Base-by-base conservation (phyloP, 305 asterid genomes). In the Ajuga reptans region DNA sequence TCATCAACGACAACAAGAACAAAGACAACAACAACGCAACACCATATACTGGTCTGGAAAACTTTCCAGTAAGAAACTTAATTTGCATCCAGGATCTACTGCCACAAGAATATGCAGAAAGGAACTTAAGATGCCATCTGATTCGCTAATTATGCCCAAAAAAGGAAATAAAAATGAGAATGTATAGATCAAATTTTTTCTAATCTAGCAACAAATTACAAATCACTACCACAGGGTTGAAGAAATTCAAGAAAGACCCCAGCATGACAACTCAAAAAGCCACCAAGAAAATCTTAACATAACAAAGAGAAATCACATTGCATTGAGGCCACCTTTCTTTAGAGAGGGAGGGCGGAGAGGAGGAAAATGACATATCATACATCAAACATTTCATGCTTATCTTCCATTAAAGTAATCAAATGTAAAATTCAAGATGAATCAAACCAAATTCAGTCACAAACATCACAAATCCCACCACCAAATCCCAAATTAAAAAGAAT, bases 401-500 rank as follows among this genome's bases (percentile, higher is more conserved):
- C 9, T 18, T 58, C 31, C 58, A 43, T 9, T 49, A 54, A 11
- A 27, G 29, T 11, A 15, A 46, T 11, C 14, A 18, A 21, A 62
- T n/a, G 4, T 63, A 57, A 55, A 63, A 42, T 49, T 64, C 74
- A 24, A 21, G 51, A 55, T 37, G 45, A 75, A 50, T 51, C 11
- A 18, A 65, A 47, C 37, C 52, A 55, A 77, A 74, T 47, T 78
- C 51, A n/a, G 15, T 45, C 53, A 60, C 11, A 72, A 71, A 55
- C 41, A 46, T 45, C 53, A 60, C 11, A 72, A 71, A 55, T 47
- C 47, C 60, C 59, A 52, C 8, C 74, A n/a, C 16, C 67, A 47
- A 15, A 53, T 8, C 47, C 43, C n/a, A 65, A 63, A 47, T 24
- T 6, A 8, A 11, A 27, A 5, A 3, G 43, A 31, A n/a, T n/a